Conservation (phyloP, 2,329 filamentous ascomycete genomes). For the Xylariaceae sp. region DNA sequence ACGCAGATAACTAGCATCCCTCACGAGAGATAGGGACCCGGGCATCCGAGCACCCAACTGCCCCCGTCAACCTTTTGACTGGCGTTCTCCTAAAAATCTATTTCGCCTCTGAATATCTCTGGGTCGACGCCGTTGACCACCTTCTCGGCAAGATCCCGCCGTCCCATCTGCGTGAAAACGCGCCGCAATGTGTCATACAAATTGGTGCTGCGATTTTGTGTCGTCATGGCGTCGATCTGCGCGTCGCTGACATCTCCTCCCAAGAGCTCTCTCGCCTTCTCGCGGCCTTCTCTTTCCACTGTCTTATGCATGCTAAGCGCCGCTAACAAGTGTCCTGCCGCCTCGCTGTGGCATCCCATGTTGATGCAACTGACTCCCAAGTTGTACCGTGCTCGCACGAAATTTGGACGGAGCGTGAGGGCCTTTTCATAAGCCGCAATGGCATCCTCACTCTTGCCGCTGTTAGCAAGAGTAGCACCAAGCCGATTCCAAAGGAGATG, state of each 20-base stretch:
- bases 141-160: conserved; percentile 84
- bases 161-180: conserved; percentile 96
- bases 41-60: background rate
- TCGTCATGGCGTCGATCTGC: conserved; percentile 84
- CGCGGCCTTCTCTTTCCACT: conserved; percentile 83
- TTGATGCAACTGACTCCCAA: conserved; percentile 97
- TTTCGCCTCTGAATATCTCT: conserved; percentile 84
- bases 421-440: conserved; percentile 97
- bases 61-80: background rate
- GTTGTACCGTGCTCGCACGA: conserved; percentile 96
- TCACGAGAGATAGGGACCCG: background rate
- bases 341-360: conserved; percentile 92
- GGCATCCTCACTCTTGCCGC: conserved; percentile 89
- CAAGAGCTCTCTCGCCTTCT: conserved; percentile 83
- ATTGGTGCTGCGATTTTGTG: conserved; percentile 96
- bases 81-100: conserved; percentile 70
- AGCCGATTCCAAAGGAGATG: conserved; percentile 98
- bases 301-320: conserved; percentile 95
- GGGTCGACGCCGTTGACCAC: conserved; percentile 92
- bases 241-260: conserved; percentile 67
- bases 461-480: conserved; percentile 94
- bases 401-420: conserved; percentile 88
- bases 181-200: conserved; percentile 91
- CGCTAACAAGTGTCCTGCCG: conserved; percentile 88
- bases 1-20: too few species aligned